Conservation (phyloP, 495 filamentous ascomycete species). For the Xylaria telfairii region DNA sequence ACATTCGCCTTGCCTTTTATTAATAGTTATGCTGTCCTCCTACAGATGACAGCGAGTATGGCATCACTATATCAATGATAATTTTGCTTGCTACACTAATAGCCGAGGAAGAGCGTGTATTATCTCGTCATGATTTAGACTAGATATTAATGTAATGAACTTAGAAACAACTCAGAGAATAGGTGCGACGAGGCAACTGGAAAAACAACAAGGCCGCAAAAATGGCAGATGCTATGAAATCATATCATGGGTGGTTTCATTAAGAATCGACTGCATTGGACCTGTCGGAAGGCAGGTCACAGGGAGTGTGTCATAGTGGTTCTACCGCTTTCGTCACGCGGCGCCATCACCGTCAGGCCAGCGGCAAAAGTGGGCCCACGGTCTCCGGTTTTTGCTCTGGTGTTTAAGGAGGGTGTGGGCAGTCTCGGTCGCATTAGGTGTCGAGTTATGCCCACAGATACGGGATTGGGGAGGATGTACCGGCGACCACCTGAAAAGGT, state of each 20-base stretch:
- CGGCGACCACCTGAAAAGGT: constrained; percentile 13
- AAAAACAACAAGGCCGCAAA: background rate
- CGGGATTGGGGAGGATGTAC: constrained; percentile 3
- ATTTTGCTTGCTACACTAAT: too few species aligned
- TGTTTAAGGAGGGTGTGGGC: background rate
- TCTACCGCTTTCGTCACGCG: constrained; percentile 20
- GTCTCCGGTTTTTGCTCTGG: constrained; percentile 8
- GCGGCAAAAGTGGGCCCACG: constrained; percentile 14
- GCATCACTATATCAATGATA: too few species aligned
- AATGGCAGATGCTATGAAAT: background rate
- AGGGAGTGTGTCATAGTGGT: background rate
- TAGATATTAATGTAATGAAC: background rate
- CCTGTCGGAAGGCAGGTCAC: background rate
- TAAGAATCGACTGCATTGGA: background rate
- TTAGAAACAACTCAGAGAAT: background rate
- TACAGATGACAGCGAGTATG: too few species aligned
- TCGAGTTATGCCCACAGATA: background rate
- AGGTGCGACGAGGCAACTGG: background rate
- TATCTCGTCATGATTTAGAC: background rate
- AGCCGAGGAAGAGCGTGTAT: background rate
- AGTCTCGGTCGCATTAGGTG: constrained; percentile 3
- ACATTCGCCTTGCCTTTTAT: background rate
- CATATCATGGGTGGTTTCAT: background rate
- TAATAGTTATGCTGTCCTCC: background rate
- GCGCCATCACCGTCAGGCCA: constrained; percentile 3